A percentile compares a stretch with the other conserved stretches of the same genome.
Conservation (phyloP, 1,139 yeast species). For the Kodamaea sp. region DNA sequence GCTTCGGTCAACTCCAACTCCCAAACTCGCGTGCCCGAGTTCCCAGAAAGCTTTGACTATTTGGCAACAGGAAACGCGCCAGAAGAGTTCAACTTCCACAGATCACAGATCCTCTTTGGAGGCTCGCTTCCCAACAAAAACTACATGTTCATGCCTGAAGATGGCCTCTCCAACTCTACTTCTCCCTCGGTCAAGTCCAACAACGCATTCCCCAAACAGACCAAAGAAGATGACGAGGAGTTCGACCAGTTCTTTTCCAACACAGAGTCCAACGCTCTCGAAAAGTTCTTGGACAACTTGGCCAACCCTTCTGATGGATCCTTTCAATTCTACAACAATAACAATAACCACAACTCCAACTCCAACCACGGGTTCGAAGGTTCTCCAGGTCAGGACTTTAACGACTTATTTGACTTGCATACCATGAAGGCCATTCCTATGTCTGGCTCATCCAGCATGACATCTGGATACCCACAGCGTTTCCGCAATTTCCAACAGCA, state of each 20-base stretch:
- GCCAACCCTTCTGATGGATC: conserved; percentile 31
- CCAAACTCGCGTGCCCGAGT: conserved; percentile 5
- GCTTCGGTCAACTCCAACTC: not conserved
- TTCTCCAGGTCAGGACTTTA: conserved; percentile 14
- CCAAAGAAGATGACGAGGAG: conserved; percentile 26
- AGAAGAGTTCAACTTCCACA: conserved; percentile 12
- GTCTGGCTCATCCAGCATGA: conserved; percentile 3
- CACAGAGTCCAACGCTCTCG: conserved; percentile 48
- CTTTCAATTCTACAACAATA: conserved; percentile 32
- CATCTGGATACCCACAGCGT: conserved; percentile 6
- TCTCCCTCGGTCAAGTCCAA: conserved; percentile 2
- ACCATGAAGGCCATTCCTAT: conserved; percentile 28
- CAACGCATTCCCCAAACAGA: not conserved
- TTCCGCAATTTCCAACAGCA: conserved; percentile 8
- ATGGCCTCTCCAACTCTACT: not conserved
- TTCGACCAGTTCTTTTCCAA: conserved; percentile 47
- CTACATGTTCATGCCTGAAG: conserved; percentile 7
- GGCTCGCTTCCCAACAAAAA: conserved; percentile 6
- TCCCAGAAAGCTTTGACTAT: conserved; percentile 9
- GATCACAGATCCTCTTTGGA: conserved; percentile 13
- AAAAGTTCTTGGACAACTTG: conserved; percentile 45
- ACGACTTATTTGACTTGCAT: conserved; percentile 30
- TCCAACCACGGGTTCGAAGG: conserved; percentile 6
- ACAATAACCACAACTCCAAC: conserved; percentile 5
- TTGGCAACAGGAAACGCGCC: conserved; percentile 4